Percentiles rank a stretch among this genome's conserved stretches.
Evolutionary conservation across 768 basidiomycete genomes (phyloP).

Genomic region (Russula vinacea): DNA sequence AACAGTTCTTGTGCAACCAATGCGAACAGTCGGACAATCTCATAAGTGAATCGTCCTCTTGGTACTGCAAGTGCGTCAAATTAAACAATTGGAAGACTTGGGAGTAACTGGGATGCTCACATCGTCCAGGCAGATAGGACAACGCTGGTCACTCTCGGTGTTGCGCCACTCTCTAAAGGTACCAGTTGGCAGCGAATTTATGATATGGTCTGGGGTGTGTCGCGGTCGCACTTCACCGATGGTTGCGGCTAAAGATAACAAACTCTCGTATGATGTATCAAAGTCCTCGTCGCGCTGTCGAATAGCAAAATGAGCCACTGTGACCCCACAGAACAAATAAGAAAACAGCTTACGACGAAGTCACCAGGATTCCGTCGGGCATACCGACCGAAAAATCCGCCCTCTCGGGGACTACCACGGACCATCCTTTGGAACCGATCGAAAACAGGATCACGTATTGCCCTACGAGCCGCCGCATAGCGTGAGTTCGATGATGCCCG

Average conservation of each 20-base stretch:
- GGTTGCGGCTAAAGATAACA: conserved; percentile 54
- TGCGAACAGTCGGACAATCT: conserved; percentile 70
- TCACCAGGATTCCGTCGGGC: conserved; percentile 38
- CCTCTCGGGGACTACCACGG: conserved; percentile 22
- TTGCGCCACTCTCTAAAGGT: conserved; percentile 66
- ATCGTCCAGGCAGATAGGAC: conserved; percentile 84
- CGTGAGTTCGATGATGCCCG: conserved; percentile 22
- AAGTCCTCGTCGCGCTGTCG: conserved; percentile 73
- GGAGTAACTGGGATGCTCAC: conserved; percentile 43
- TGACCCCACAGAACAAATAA: not conserved
- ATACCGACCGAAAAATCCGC: conserved; percentile 14
- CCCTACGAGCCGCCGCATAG: conserved; percentile 19
- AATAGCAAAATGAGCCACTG: conserved; percentile 21
- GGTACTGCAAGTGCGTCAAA: conserved; percentile 50
- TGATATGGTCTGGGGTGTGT: conserved; percentile 58
- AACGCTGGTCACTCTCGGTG: conserved; percentile 62
- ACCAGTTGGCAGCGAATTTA: conserved; percentile 57
- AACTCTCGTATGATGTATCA: conserved; percentile 69
- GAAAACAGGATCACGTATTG: conserved; percentile 18
- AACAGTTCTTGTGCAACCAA: conserved; percentile 76
- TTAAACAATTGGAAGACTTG: conserved; percentile 22
- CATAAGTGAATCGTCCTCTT: conserved; percentile 55
- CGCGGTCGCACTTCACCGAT: conserved; percentile 69
- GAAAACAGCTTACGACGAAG: conserved; percentile 48
- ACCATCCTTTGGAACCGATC: conserved; percentile 24